Base-by-base conservation (phyloP, 352 stramenopile species). In the Thalassiosira mediterranea region DNA sequence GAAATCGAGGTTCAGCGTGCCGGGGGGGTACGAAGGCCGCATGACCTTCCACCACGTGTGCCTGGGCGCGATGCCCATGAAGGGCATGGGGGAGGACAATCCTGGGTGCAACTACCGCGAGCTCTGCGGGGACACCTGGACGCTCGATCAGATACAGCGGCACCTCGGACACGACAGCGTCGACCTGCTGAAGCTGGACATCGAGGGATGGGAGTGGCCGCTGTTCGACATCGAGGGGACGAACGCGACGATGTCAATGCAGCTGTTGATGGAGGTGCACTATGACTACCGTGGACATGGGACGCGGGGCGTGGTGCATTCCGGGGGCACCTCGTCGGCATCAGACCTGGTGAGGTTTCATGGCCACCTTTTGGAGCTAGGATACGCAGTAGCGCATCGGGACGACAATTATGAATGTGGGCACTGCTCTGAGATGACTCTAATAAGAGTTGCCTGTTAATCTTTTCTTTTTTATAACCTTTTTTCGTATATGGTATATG, bases 251-350 rank as follows among this genome's bases (percentile, higher is more conserved):
- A 26, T 72, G 10, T 60, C 68, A 1, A 72, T 72, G 59, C 68
- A 77, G 26, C n/a, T 77, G 42, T 23, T 72, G 1, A 19, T 77
- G 47, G 68, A 77, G 68, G 38, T 77, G 15, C 67, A 71, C 42
- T 71, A 76, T 28, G 31, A 21, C 10, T 29, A 32, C 15, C 19
- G 26, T 15, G 10, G 19, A 17, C 52, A 34, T n/a, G 44, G 57
- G 7, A 66, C 23, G 19, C 37, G 57, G 7, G 44, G 40, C 10
- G 59, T 61, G 15, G 26, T 44, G n/a, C n/a, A n/a, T n/a, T n/a
- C n/a, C n/a, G n/a, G n/a, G n/a, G n/a, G n/a, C n/a, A n/a, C n/a
- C n/a, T n/a, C n/a, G n/a, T n/a, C n/a, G n/a, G n/a, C n/a, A n/a
- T n/a, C n/a, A n/a, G n/a, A n/a, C n/a, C n/a, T n/a, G n/a, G n/a